Evolutionary conservation across 2,329 filamentous ascomycete species (phyloP).

Genomic region (Alternaria sp.): DNA sequence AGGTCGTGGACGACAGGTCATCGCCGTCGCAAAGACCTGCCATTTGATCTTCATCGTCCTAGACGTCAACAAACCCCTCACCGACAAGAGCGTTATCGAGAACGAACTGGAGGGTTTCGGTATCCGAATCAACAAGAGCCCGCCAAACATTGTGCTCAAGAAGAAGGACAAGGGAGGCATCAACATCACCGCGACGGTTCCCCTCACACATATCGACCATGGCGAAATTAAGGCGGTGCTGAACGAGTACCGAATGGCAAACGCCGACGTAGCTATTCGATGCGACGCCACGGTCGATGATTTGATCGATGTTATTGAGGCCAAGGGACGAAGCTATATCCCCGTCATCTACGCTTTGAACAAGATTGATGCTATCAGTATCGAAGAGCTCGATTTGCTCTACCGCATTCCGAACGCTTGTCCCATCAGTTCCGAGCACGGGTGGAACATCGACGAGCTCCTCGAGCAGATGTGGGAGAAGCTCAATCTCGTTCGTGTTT

Average conservation of each 20-base stretch:
- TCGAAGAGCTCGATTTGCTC: conserved; percentile 93
- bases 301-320: conserved; percentile 93
- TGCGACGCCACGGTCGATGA: conserved; percentile 98
- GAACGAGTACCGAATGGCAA: conserved; percentile 95
- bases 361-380: conserved; percentile 98
- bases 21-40: conserved; percentile 98
- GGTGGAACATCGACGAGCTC: conserved; percentile 97
- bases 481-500: conserved; percentile 86
- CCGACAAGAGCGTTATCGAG: conserved; percentile 96
- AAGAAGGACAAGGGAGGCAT: conserved; percentile 99
- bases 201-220: conserved; percentile 87
- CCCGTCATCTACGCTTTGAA: conserved; percentile 99
- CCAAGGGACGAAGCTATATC: conserved; percentile 93
- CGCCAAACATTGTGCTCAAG: conserved; percentile 98
- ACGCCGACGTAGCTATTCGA: conserved; percentile 95
- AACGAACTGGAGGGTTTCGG: conserved; percentile 95
- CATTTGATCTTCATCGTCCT: conserved; percentile 98
- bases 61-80: conserved; percentile 97
- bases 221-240: conserved; percentile 99
- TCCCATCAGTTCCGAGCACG: conserved; percentile 91
- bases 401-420: conserved; percentile 97
- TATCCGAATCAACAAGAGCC: conserved; percentile 95
- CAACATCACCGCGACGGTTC: conserved; percentile 93
- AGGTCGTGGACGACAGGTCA: conserved; percentile 96
- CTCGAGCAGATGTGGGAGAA: conserved; percentile 99